Evolutionary conservation across 2,329 filamentous ascomycete genomes (phyloP).

Genomic region (Aspergillus arachidicola): DNA sequence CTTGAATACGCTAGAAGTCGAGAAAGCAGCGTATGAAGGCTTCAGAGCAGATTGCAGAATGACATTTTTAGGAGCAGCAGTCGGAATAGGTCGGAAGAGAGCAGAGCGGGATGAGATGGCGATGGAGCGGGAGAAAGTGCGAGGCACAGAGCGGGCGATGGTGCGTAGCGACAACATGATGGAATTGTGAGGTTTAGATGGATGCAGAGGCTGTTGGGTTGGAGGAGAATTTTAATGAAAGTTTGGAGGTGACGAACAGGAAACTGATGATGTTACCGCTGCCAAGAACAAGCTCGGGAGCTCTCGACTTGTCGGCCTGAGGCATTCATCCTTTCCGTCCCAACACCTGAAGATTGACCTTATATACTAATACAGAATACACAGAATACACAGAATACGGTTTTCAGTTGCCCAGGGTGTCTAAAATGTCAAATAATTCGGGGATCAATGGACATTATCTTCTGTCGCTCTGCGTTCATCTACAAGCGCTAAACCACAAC

Average conservation of each 20-base stretch:
- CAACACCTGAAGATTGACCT: no score
- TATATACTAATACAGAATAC: no score
- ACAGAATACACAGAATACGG: no score
- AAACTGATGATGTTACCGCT: conserved; percentile 17
- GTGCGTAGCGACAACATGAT: conserved; percentile 71
- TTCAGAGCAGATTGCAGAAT: conserved; percentile 54
- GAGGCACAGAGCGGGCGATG: conserved; percentile 67
- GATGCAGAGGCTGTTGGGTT: conserved; percentile 3
- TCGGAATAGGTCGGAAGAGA: conserved; percentile 51
- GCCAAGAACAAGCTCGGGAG: conserved; percentile 2
- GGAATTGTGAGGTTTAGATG: conserved; percentile 1
- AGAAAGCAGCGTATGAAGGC: conserved; percentile 51
- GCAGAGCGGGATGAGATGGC: conserved; percentile 50
- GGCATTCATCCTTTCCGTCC: not conserved
- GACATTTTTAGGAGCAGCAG: conserved; percentile 52
- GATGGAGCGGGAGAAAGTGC: conserved; percentile 61
- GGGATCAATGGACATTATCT: not conserved
- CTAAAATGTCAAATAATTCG: no score
- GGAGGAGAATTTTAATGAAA: conserved; percentile 12
- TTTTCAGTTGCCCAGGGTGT: no score
- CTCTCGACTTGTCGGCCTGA: not conserved
- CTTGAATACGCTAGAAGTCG: conserved; percentile 45
- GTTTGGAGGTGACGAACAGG: conserved; percentile 20
- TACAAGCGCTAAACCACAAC: not conserved
- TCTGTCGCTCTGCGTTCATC: not conserved